phyloP scores from a whole-genome alignment of 208 protist genomes.

The Trypanosoma melophagium region DNA sequence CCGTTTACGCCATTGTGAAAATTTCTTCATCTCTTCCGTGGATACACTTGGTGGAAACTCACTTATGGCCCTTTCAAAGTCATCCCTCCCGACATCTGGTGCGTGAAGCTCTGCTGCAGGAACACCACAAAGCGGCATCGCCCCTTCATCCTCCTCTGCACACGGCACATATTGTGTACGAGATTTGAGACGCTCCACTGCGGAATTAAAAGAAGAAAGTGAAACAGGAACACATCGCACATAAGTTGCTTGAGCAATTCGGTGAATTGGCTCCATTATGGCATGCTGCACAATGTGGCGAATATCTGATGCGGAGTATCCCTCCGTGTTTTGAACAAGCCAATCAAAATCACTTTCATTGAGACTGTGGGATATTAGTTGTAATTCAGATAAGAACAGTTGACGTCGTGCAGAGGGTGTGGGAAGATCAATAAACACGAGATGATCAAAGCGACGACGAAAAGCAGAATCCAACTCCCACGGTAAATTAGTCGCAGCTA shows the following conservation, averaged over 20 bases:
- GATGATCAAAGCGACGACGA: conserved; percentile 85
- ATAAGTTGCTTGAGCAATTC: conserved; percentile 59
- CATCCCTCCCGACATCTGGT: conserved; percentile 32
- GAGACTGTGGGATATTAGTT: conserved; percentile 41
- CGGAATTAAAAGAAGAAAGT: not conserved
- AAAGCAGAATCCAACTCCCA: conserved; percentile 91
- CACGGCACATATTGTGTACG: conserved; percentile 33
- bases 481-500: conserved; percentile 92
- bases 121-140: conserved; percentile 24
- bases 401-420: conserved; percentile 26
- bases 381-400: conserved; percentile 39
- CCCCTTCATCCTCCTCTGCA: conserved; percentile 25
- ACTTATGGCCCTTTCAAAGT: conserved; percentile 47
- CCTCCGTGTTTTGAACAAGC: conserved; percentile 50
- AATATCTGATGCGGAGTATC: conserved; percentile 94
- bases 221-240: conserved; percentile 3
- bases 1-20: conserved; percentile 42
- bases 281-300: conserved; percentile 87
- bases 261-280: conserved; percentile 91
- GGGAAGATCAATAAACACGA: conserved; percentile 86
- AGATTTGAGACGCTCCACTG: conserved; percentile 1
- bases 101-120: conserved; percentile 26
- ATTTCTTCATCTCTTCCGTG: conserved; percentile 42
- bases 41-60: conserved; percentile 52
- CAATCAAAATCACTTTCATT: conserved; percentile 34